These are phyloP conservation scores for Rhodofomes roseus DNA, from an alignment of 1,284 basidiomycete genomes.

Conservation along the genomic window DNA sequence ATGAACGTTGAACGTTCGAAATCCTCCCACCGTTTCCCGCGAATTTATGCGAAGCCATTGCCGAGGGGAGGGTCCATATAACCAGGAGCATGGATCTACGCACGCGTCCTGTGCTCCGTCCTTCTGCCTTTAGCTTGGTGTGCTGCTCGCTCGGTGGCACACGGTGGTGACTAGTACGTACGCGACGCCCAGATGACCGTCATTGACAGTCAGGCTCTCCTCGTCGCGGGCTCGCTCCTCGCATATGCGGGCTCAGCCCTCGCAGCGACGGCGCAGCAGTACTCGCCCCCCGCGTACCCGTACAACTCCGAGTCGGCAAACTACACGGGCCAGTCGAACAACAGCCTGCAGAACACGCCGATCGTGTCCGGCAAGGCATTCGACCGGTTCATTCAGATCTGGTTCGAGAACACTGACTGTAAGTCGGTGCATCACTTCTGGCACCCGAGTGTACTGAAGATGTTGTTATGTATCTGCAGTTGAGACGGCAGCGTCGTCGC, in stretches of 20 bases:
- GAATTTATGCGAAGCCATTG: neutral
- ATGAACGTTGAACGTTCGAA: neutral
- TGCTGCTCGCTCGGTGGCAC: neutral
- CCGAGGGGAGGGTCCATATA: neutral
- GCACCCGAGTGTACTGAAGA: neutral
- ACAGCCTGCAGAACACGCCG: conserved; percentile 32
- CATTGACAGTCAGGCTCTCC: conserved; percentile 1
- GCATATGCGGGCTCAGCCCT: conserved; percentile 17
- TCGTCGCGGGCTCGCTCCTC: conserved; percentile 7
- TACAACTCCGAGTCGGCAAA: conserved; percentile 30
- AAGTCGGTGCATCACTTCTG: conserved; percentile 3
- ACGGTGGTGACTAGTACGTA: neutral
- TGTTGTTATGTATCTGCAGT: conserved; percentile 7
- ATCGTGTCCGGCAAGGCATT: conserved; percentile 40
- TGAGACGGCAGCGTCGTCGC: conserved; percentile 23
- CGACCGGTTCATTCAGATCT: conserved; percentile 43
- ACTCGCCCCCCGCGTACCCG: conserved; percentile 33
- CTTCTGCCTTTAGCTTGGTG: neutral
- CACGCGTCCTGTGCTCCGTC: neutral
- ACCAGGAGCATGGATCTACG: neutral
- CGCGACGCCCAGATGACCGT: neutral
- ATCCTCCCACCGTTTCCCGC: neutral
- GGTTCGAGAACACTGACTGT: conserved; percentile 48
- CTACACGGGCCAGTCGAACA: conserved; percentile 38
- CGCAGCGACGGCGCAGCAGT: conserved; percentile 32